Evolutionary conservation across 345 rosid genomes (phyloP).

Genomic region (Mallotus nudiflorus): DNA sequence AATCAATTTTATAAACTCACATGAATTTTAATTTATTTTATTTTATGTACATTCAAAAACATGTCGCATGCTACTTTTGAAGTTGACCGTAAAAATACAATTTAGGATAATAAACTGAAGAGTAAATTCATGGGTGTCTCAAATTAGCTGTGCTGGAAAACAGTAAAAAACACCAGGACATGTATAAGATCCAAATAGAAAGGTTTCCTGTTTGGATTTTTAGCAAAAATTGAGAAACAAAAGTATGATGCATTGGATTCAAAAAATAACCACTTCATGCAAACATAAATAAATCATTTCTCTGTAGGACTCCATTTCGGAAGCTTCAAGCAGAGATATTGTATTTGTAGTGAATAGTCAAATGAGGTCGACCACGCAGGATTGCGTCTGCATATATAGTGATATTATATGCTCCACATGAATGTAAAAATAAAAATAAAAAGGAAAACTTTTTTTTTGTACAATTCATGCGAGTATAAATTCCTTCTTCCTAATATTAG

Average conservation of each 20-base stretch:
- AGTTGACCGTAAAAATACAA: too few relatives aligned
- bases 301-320: not conserved
- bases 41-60: too few relatives aligned
- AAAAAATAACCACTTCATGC: not conserved
- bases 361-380: not conserved
- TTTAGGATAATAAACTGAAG: too few relatives aligned
- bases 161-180: not conserved
- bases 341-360: conserved; percentile 1
- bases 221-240: not conserved
- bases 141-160: too few relatives aligned
- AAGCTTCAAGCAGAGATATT: not conserved
- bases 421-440: not conserved
- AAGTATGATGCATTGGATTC: not conserved
- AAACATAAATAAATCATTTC: not conserved
- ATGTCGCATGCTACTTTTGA: too few relatives aligned
- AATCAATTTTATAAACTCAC: too few relatives aligned
- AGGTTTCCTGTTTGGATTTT: not conserved
- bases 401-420: not conserved
- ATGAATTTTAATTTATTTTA: too few relatives aligned
- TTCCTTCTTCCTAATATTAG: too few relatives aligned
- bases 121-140: too few relatives aligned
- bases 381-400: conserved; percentile 3
- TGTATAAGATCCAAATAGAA: not conserved
- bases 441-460: too few relatives aligned
- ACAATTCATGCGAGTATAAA: too few relatives aligned